Percentiles rank a stretch among this genome's conserved stretches.
These are phyloP conservation scores for Kluyveromyces starmeri DNA, from an alignment of 805 yeast genomes.

Conservation along the genomic window DNA sequence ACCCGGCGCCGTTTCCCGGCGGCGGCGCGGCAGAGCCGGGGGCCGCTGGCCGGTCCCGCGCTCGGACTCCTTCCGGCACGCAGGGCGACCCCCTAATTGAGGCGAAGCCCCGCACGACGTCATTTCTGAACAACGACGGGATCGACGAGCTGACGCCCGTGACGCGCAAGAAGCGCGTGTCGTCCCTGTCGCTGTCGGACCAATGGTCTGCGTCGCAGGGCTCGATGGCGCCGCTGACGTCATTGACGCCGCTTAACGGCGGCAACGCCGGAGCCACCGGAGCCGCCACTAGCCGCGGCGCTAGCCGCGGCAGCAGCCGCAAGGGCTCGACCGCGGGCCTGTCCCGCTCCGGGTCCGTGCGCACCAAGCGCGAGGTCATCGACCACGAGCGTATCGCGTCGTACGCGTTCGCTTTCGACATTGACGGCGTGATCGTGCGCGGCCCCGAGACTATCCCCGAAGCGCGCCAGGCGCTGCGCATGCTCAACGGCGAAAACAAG, in stretches of 20 bases:
- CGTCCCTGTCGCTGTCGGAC: conserved; percentile 60
- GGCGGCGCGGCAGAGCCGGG: neutral
- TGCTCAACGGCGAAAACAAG: conserved; percentile 70
- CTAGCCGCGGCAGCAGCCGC: conserved; percentile 10
- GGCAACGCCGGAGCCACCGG: conserved; percentile 7
- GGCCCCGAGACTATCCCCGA: conserved; percentile 82
- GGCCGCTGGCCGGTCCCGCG: neutral
- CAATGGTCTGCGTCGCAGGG: conserved; percentile 42
- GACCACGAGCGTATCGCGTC: conserved; percentile 70
- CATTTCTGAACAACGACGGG: conserved; percentile 65
- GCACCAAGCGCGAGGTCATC: conserved; percentile 37
- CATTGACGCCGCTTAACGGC: conserved; percentile 8
- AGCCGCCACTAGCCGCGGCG: conserved; percentile 7
- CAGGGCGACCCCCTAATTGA: conserved; percentile 6
- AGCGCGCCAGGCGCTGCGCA: conserved; percentile 61
- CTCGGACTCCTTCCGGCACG: conserved; percentile 2
- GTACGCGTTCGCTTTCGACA: conserved; percentile 87
- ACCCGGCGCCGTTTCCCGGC: conserved; percentile 9
- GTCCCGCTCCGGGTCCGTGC: conserved; percentile 5
- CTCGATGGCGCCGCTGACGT: conserved; percentile 23
- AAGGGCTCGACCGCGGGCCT: conserved; percentile 8
- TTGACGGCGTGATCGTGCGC: conserved; percentile 81
- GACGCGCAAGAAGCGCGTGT: conserved; percentile 52
- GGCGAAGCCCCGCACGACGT: conserved; percentile 26
- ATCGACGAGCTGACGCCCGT: conserved; percentile 59